phyloP scores from a whole-genome alignment of 805 yeast genomes.

The Yarrowia deformans region DNA sequence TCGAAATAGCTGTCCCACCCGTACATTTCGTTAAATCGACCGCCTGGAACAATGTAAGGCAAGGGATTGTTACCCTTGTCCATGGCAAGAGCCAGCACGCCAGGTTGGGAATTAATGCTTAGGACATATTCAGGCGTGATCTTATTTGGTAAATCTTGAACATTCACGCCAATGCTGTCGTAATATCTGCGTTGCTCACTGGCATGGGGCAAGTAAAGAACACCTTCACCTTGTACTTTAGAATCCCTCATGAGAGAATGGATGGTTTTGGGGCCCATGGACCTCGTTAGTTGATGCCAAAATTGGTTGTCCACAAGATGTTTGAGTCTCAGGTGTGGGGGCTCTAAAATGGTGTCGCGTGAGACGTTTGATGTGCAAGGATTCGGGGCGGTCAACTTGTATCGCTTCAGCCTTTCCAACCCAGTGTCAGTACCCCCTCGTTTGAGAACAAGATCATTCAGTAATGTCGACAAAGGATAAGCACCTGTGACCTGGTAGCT shows the following conservation, averaged over 20 bases:
- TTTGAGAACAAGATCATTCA: constrained; percentile 81
- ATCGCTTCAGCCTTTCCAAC: background rate
- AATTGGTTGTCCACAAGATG: constrained; percentile 77
- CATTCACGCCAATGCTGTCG: constrained; percentile 64
- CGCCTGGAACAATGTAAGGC: constrained; percentile 97
- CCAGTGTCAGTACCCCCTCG: constrained; percentile 72
- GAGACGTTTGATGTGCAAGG: background rate
- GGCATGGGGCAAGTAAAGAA: constrained; percentile 80
- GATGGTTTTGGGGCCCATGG: constrained; percentile 67
- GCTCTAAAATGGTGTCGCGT: constrained; percentile 55
- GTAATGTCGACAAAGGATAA: constrained; percentile 82
- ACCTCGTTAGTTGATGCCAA: constrained; percentile 81
- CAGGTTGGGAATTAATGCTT: constrained; percentile 82
- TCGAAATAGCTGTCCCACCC: constrained; percentile 99
- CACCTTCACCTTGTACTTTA: constrained; percentile 72
- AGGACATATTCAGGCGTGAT: constrained; percentile 80
- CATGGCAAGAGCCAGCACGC: constrained; percentile 82
- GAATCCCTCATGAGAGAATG: constrained; percentile 78
- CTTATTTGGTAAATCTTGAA: constrained; percentile 74
- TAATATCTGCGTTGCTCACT: constrained; percentile 77
- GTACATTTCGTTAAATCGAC: constrained; percentile 92
- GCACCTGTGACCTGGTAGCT: constrained; percentile 86
- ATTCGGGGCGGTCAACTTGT: background rate
- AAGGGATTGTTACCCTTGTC: constrained; percentile 61
- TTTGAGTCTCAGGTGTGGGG: constrained; percentile 79